Percentiles rank a stretch among this genome's conserved stretches.
Evolutionary conservation across 495 filamentous ascomycete genomes (phyloP).

Genomic region (Aspergillus diversus): DNA sequence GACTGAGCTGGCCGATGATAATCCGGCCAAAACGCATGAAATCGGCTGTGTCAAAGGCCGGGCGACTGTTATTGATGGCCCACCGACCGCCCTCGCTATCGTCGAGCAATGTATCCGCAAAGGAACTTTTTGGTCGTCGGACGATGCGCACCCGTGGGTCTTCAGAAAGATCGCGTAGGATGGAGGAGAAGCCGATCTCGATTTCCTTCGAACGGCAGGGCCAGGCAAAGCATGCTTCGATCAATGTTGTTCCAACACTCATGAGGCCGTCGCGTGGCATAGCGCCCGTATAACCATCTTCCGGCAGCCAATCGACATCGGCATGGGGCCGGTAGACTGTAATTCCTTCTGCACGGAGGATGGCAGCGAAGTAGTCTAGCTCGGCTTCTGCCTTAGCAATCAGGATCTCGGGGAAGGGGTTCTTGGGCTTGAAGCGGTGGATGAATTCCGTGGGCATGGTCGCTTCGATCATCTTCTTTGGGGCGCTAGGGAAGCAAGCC

Average conservation of each 20-base stretch:
- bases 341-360: constrained; percentile 23
- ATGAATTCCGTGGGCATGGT: constrained; percentile 23
- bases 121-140: constrained; percentile 16
- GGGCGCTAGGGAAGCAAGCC: constrained; percentile 24
- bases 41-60: constrained; percentile 35
- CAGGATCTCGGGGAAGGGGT: constrained; percentile 21
- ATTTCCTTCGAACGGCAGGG: constrained; percentile 24
- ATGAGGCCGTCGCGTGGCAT: constrained; percentile 30
- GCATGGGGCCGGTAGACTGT: constrained; percentile 23
- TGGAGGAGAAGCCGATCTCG: constrained; percentile 13
- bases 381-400: constrained; percentile 24
- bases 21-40: constrained; percentile 33
- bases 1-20: constrained; percentile 29
- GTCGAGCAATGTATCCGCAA: constrained; percentile 9
- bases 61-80: constrained; percentile 32
- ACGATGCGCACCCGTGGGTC: constrained; percentile 18
- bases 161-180: constrained; percentile 17
- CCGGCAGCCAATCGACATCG: constrained; percentile 21
- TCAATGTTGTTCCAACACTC: constrained; percentile 26
- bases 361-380: constrained; percentile 24
- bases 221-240: constrained; percentile 30
- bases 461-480: constrained; percentile 20
- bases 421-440: constrained; percentile 18
- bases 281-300: constrained; percentile 25
- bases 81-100: constrained; percentile 2